Evolutionary conservation across 73 alveolate genomes (phyloP).

Genomic region (Paramecium bursaria): DNA sequence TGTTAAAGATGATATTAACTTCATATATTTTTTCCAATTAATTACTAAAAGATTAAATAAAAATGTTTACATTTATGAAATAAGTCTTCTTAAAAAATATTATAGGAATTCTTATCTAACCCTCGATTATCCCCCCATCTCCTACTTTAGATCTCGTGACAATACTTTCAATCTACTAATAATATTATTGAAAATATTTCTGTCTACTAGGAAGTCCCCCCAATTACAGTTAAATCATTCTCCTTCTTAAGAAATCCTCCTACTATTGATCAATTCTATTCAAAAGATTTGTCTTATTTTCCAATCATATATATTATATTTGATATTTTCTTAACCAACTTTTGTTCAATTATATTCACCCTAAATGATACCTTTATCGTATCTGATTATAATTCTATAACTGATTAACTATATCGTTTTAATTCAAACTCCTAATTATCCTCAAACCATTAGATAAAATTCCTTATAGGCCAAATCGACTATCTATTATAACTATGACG

Average conservation of each 20-base stretch:
- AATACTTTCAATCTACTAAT: conserved; percentile 31
- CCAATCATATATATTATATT: conserved; percentile 56
- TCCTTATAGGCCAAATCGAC: background rate
- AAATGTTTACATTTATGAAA: conserved; percentile 17
- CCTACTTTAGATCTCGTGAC: conserved; percentile 54
- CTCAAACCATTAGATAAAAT: background rate
- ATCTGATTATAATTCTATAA: background rate
- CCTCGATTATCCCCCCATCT: conserved; percentile 68
- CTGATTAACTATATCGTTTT: no score
- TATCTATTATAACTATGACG: conserved; percentile 1
- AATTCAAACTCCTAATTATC: conserved; percentile 4
- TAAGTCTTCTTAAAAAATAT: conserved; percentile 67
- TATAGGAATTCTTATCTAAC: conserved; percentile 58
- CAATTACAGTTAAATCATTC: conserved; percentile 58
- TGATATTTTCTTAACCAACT: conserved; percentile 36
- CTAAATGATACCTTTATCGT: conserved; percentile 41
- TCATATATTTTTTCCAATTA: conserved; percentile 55
- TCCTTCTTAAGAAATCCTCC: conserved; percentile 63
- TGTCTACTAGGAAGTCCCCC: conserved; percentile 42
- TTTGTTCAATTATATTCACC: conserved; percentile 24
- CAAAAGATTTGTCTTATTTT: conserved; percentile 54
- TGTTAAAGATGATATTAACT: conserved; percentile 62
- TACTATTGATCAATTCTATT: conserved; percentile 36
- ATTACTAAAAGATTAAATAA: conserved; percentile 22
- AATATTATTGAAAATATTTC: conserved; percentile 42